Conservation (phyloP, 352 stramenopile species). For the Phytophthora litchii region DNA sequence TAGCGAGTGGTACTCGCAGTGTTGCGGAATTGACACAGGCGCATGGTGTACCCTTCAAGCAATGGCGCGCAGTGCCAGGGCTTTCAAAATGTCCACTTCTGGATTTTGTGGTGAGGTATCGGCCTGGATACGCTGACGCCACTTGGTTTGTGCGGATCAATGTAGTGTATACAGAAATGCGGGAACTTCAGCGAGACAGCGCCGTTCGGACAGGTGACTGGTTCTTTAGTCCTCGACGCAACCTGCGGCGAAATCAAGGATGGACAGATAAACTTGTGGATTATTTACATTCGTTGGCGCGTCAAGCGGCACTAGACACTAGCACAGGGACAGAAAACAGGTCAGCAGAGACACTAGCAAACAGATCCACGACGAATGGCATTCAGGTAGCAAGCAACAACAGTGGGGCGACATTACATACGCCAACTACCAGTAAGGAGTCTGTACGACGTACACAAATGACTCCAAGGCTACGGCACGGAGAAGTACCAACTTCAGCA, state of each 20-base stretch:
- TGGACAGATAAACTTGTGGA: slow-evolving; percentile 86
- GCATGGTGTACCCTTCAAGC: slow-evolving; percentile 84
- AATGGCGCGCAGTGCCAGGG: slow-evolving; percentile 77
- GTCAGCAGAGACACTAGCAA: slow-evolving; percentile 9
- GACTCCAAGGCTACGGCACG: slow-evolving; percentile 29
- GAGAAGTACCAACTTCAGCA: slow-evolving; percentile 13
- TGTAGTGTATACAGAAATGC: slow-evolving; percentile 88
- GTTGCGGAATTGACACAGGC: slow-evolving; percentile 77
- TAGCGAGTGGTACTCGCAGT: slow-evolving; percentile 63
- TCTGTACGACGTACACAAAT: slow-evolving; percentile 14
- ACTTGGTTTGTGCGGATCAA: slow-evolving; percentile 88
- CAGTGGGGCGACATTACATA: slow-evolving; percentile 4
- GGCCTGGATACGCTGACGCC: slow-evolving; percentile 66
- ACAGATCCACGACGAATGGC: slow-evolving; percentile 27
- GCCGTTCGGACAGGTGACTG: slow-evolving; percentile 67
- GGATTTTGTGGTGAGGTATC: slow-evolving; percentile 80
- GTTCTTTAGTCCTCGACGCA: slow-evolving; percentile 81
- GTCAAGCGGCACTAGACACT: slow-evolving; percentile 44
- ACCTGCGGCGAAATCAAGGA: slow-evolving; percentile 69
- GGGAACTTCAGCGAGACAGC: slow-evolving; percentile 80
- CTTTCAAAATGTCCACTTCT: slow-evolving; percentile 82
- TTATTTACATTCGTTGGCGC: slow-evolving; percentile 69
- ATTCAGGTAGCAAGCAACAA: slow-evolving; percentile 9
- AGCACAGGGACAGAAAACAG: slow-evolving; percentile 27
- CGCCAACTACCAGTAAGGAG: slow-evolving; percentile 3